phyloP scores from a whole-genome alignment of 2,329 filamentous ascomycete genomes.

The Fusarium stilboides region DNA sequence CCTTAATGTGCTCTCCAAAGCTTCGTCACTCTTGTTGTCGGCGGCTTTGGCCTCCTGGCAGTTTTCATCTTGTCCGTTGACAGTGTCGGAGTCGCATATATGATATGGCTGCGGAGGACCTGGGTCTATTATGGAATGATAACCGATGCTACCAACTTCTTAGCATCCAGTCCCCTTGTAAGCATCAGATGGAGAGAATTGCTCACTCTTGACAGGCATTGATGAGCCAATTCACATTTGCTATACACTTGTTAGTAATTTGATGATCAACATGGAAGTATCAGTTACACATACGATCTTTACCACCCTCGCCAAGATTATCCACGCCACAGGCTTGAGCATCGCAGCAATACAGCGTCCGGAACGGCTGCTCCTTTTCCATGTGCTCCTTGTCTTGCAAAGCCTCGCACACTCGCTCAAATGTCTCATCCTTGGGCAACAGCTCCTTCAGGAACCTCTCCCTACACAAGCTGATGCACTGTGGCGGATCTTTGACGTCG shows the following conservation, averaged over 20 bases:
- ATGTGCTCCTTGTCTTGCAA: conserved; percentile 49
- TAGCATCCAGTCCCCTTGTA: conserved; percentile 7
- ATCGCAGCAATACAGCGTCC: conserved; percentile 68
- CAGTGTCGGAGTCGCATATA: conserved; percentile 40
- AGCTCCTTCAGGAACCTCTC: conserved; percentile 52
- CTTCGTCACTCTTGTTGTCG: conserved; percentile 4
- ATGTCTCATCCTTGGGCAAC: conserved; percentile 50
- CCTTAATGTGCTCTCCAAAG: conserved; percentile 1
- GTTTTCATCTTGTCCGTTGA: conserved; percentile 13
- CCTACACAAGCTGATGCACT: conserved; percentile 56
- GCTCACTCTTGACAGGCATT: conserved; percentile 66
- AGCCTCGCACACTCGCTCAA: conserved; percentile 52
- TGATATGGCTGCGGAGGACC: conserved; percentile 48
- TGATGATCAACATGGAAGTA: background rate
- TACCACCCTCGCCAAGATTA: conserved; percentile 50
- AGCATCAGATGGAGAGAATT: background rate
- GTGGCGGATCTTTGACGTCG: conserved; percentile 51
- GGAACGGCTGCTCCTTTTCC: conserved; percentile 54
- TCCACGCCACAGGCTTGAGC: conserved; percentile 65
- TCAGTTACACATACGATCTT: conserved; percentile 60
- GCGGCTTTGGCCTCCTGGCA: conserved; percentile 31
- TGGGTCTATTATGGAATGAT: conserved; percentile 46
- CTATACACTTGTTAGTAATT: conserved; percentile 52
- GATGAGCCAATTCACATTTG: conserved; percentile 67
- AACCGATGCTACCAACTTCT: conserved; percentile 45